Base-by-base conservation (phyloP, 805 yeast genomes). In the Nakazawaea ishiwadae region DNA sequence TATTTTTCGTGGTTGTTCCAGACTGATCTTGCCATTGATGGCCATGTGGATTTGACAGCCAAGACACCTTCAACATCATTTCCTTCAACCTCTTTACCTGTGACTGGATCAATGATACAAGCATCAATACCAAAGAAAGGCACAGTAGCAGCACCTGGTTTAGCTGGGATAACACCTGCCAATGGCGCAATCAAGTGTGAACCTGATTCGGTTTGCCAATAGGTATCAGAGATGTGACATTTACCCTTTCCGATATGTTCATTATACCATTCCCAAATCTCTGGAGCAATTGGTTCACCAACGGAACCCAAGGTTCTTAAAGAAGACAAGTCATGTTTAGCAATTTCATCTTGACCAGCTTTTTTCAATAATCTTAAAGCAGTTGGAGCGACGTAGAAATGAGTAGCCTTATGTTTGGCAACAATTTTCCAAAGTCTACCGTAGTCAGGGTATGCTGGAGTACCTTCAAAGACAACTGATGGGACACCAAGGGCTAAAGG, bases 121-220 rank as follows among this genome's bases (percentile, higher is more conserved):
- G 96, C 87, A 49, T 84, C 85, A 50, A 93, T 77, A 60, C 99
- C 99, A 60, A 93, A 93, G 75, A 91, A 90, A 51, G 99, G 99
- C 49, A 87, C 75, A 24, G 97, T 84, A 21, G 98, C 98, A 39
- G 96, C 84, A 51, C 99, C 99, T 18, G 99, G 98, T 66, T 93
- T 93, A 49, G 93, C 85, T 54, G 96, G 95, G 32, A 91, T 80
- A 30, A 84, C 83, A 61, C 99, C 98, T 14, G 98, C 96, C 54
- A 93, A 65, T 48, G 98, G 96, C 34, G 96, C 84, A 62, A 93
- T 84, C 62, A 93, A 73, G 60, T 91, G 97, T 27, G 96, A 84
- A 42, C 99, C 99, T 11, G 96, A 83, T 70, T 93, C 99, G 29
- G 98, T 93, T 71, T 90, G 96, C 99, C 99, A 93, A 77, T 89